Percentiles rank a stretch among this genome's conserved stretches.
These are phyloP conservation scores for Trapa incisa DNA, from an alignment of 345 rosid species.

Conservation along the genomic window DNA sequence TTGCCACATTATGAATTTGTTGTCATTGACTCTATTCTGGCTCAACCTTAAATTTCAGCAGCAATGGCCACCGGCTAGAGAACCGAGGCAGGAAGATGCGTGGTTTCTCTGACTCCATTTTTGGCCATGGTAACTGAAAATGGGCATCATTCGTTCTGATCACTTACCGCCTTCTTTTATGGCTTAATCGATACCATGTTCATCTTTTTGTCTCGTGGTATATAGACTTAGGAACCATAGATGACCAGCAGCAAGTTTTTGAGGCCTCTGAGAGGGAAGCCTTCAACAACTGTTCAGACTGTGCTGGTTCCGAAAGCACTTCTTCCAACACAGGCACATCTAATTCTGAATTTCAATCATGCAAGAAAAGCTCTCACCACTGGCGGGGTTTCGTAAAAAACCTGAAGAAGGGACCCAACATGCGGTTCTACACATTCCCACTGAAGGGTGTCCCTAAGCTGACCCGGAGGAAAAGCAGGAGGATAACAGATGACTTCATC, in stretches of 20 bases:
- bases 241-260: slow-evolving; percentile 10
- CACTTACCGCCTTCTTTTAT: not conserved
- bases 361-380: slow-evolving; percentile 9
- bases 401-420: slow-evolving; percentile 47
- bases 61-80: slow-evolving; percentile 1
- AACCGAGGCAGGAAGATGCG: slow-evolving; percentile 24
- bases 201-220: not conserved
- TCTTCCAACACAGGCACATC: slow-evolving; percentile 44
- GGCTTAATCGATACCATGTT: not conserved
- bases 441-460: slow-evolving; percentile 44
- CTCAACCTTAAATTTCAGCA: not conserved
- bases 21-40: not conserved
- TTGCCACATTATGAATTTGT: not conserved
- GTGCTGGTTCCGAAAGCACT: slow-evolving; percentile 11
- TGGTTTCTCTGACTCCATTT: slow-evolving; percentile 37
- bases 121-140: slow-evolving; percentile 27
- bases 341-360: slow-evolving; percentile 24
- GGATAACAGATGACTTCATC: slow-evolving; percentile 39
- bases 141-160: not conserved
- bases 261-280: slow-evolving; percentile 13
- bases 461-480: slow-evolving; percentile 52
- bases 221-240: slow-evolving; percentile 27
- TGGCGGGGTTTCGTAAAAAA: slow-evolving; percentile 51
- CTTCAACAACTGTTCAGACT: slow-evolving; percentile 19
- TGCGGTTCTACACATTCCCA: slow-evolving; percentile 34